These are phyloP conservation scores for Pinus tabuliformis DNA, from an alignment of 75 land plant genomes.

Conservation along the genomic window DNA sequence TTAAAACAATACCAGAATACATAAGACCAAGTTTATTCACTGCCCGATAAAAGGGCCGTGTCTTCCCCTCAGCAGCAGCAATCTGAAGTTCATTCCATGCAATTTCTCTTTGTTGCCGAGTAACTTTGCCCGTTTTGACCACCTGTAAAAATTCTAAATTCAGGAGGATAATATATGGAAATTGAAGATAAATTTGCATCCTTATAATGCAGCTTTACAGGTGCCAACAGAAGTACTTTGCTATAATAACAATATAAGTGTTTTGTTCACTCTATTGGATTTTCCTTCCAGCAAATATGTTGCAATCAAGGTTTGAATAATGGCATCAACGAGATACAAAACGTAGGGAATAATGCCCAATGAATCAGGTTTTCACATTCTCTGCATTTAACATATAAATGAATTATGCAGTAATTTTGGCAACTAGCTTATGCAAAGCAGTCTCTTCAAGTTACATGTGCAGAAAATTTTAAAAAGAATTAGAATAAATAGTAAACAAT, in stretches of 20 bases:
- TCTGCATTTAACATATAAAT: neutral
- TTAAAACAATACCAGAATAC: slow-evolving; percentile 75
- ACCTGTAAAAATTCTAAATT: slow-evolving; percentile 37
- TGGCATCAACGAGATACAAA: neutral
- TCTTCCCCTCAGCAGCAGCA: slow-evolving; percentile 64
- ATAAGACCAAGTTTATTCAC: slow-evolving; percentile 70
- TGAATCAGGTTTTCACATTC: neutral
- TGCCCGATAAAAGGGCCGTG: slow-evolving; percentile 71
- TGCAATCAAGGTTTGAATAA: neutral
- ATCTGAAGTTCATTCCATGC: slow-evolving; percentile 85
- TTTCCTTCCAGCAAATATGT: neutral
- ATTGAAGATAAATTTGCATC: neutral
- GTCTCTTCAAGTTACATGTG: neutral
- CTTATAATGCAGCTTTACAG: neutral
- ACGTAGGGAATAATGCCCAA: neutral
- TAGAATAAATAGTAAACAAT: neutral
- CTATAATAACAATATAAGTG: neutral
- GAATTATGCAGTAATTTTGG: neutral
- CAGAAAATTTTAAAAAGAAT: neutral
- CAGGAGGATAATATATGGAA: neutral
- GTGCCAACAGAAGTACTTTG: neutral
- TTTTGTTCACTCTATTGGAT: neutral
- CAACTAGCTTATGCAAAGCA: neutral
- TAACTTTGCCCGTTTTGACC: slow-evolving; percentile 75
- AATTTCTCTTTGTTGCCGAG: slow-evolving; percentile 54